Evolutionary conservation across 768 basidiomycete genomes (phyloP).

Genomic region (Dacryopinax spathularia): DNA sequence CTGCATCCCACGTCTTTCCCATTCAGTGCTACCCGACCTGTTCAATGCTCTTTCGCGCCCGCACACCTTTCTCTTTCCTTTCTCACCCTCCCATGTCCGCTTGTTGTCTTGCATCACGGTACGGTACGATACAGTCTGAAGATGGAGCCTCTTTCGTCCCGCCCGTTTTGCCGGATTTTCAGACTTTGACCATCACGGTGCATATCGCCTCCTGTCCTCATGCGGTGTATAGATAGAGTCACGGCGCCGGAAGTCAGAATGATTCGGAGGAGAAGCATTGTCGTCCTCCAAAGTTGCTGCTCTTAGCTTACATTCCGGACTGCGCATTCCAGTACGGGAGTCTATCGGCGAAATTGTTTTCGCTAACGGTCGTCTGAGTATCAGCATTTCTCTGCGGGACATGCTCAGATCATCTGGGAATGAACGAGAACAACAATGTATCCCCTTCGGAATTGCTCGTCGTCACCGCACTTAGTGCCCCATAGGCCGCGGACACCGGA

Average conservation of each 20-base stretch:
- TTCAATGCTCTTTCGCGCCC: background rate
- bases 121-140: background rate
- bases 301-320: background rate
- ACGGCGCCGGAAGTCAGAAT: background rate
- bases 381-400: too few species aligned
- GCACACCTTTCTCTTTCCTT: background rate
- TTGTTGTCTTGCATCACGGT: slow-evolving; percentile 1
- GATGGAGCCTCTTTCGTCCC: background rate
- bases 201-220: background rate
- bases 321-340: background rate
- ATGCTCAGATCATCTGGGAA: too few species aligned
- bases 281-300: background rate
- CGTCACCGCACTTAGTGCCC: too few species aligned
- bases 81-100: too few species aligned
- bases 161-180: background rate
- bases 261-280: background rate
- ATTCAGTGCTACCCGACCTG: background rate
- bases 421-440: too few species aligned
- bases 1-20: background rate
- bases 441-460: too few species aligned
- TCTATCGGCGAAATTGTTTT: background rate
- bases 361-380: background rate
- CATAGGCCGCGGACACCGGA: background rate
- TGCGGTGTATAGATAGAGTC: background rate
- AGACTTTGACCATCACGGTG: background rate